Evolutionary conservation across 805 yeast genomes (phyloP).

Genomic region (Saturnispora kantuleensis): DNA sequence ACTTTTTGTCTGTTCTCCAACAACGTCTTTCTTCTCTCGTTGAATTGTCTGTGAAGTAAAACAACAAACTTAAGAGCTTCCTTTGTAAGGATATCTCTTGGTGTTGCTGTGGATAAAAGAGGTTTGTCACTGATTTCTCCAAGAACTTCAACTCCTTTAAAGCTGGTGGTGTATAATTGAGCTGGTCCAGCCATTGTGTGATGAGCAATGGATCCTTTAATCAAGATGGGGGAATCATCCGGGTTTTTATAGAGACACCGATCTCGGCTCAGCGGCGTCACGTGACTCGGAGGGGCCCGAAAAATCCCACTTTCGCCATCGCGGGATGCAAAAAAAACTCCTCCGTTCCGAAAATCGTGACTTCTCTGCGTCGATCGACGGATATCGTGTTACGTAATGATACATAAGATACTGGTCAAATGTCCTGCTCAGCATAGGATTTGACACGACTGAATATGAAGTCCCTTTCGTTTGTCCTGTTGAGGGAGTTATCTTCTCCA

Average conservation of each 20-base stretch:
- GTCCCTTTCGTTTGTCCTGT: conserved; percentile 63
- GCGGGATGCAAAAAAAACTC: background rate
- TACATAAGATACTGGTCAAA: too few species aligned
- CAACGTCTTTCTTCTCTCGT: conserved; percentile 46
- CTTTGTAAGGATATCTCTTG: conserved; percentile 44
- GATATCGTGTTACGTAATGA: too few species aligned
- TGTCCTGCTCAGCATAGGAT: conserved; percentile 5
- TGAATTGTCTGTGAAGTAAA: conserved; percentile 64
- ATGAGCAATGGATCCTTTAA: too few species aligned
- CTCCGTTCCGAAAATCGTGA: too few species aligned
- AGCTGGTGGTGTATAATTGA: conserved; percentile 21
- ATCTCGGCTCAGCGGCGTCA: conserved; percentile 1
- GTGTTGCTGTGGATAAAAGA: conserved; percentile 30
- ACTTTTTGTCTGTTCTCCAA: conserved; percentile 51
- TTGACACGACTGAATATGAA: conserved; percentile 66
- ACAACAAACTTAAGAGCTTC: conserved; percentile 64
- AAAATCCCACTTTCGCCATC: background rate
- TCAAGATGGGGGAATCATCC: too few species aligned
- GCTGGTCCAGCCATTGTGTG: conserved; percentile 11
- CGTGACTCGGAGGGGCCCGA: background rate
- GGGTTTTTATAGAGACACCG: conserved; percentile 1
- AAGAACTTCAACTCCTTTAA: conserved; percentile 44
- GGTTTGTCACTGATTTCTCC: conserved; percentile 36
- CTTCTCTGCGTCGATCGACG: too few species aligned
- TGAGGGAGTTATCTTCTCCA: conserved; percentile 28